Base-by-base conservation (phyloP, 2,329 filamentous ascomycete species). In the Cordyceps javanica region DNA sequence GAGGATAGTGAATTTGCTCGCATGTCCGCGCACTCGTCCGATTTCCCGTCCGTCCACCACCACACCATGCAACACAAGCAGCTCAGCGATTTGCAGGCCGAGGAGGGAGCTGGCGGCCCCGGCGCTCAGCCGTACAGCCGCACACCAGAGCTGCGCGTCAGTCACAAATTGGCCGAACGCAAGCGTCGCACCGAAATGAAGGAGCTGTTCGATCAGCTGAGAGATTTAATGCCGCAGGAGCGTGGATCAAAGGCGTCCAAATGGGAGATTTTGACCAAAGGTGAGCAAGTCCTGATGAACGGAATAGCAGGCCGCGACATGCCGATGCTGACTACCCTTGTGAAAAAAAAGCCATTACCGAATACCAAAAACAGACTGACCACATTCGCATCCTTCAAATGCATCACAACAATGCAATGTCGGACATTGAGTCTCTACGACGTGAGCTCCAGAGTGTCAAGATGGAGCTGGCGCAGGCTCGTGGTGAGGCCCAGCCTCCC, bases 141-240 rank as follows among this genome's bases (percentile, higher is more conserved):
- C 41, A 94, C 90, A 0, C 90, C 90, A 0, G 90, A 94, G 70
- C 77, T 94, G 39, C 83, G 90, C 23, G 83, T 93, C 50, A 93
- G 89, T 67, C 90, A 94, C 73, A 94, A 94, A 71, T 81, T 94
- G 57, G 90, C 90, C 0, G 90, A 94, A 72, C 81, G 90, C 38
- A 94, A 94, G 74, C 82, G 90, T 39, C 79, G 90, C 60, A 92
- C 89, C 9, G 90, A 94, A 69, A 94, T 94, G 90, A 94, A 94
- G 73, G 87, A 90, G 66, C 74, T 94, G 0, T 94, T 94, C 67
- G 90, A 94, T 63, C 87, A 90, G 64, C 75, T 94, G 9, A 83
- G 90, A 63, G 86, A 89, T 63, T 77, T 91, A 38, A 86, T 93
- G 74, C 89, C 89, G 1, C 88, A 91, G 64, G 89, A 90, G 65